phyloP scores from a whole-genome alignment of 768 basidiomycete species.

The Lactifluus pinguis region DNA sequence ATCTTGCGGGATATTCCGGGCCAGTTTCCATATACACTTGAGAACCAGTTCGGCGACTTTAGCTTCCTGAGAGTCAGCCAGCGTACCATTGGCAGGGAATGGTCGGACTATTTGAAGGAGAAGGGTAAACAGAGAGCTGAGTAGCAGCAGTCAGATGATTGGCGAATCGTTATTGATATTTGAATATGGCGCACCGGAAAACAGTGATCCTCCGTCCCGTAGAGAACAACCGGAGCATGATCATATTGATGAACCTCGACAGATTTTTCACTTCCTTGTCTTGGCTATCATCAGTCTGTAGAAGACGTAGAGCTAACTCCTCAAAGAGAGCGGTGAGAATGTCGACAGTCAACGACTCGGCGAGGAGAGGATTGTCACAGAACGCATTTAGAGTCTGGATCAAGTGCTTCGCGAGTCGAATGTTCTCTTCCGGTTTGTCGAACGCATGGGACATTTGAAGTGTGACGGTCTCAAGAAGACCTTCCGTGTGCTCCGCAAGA shows the following conservation, averaged over 20 bases:
- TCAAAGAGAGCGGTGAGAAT: constrained; percentile 82
- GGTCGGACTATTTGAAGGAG: constrained; percentile 78
- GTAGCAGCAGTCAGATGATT: not conserved
- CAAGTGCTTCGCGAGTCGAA: constrained; percentile 92
- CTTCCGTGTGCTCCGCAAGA: constrained; percentile 69
- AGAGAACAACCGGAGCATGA: constrained; percentile 87
- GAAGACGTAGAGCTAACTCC: constrained; percentile 81
- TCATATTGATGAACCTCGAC: constrained; percentile 97
- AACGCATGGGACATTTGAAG: constrained; percentile 90
- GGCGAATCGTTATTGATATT: not conserved
- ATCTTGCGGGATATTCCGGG: constrained; percentile 88
- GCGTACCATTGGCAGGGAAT: constrained; percentile 65
- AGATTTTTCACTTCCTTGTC: constrained; percentile 85
- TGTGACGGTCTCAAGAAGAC: constrained; percentile 83
- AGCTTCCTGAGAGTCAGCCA: constrained; percentile 68
- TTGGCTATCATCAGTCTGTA: constrained; percentile 86
- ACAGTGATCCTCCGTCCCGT: constrained; percentile 85
- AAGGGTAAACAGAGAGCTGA: constrained; percentile 69
- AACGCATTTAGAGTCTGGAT: constrained; percentile 94
- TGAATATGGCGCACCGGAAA: constrained; percentile 55
- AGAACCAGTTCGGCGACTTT: constrained; percentile 88
- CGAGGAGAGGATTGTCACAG: constrained; percentile 82
- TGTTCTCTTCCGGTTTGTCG: constrained; percentile 75
- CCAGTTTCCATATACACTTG: constrained; percentile 98
- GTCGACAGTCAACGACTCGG: constrained; percentile 78